Evolutionary conservation across 2,329 filamentous ascomycete genomes (phyloP), one percentile per base, ranked within the genome.

Genomic region (Trichoderma simmonsii): DNA sequence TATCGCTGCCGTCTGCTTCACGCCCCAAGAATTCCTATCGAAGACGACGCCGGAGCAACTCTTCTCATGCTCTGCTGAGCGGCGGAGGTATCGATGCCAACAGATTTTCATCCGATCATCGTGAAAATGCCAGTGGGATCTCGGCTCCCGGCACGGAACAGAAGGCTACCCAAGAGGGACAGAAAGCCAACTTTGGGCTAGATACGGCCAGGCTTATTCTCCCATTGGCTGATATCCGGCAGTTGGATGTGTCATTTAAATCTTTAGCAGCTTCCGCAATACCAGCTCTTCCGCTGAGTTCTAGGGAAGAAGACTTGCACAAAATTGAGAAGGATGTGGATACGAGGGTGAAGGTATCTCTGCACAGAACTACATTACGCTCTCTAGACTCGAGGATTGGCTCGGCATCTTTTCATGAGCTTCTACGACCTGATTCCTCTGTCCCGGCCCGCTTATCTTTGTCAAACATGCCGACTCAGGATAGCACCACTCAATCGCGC

Each of bases 21-120:
- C 73, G 63, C 12, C 73, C 75, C 18, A 76, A 72, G 51, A 79
- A 75, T n/a, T 75, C 76, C 18, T 71, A 78, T 26, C 79, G 80
- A 62, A 80, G 79, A 5, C 77, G 75, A 11, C 75, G 77, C 61
- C 76, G 76, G 61, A 75, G 75, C 64, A 60, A 43, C 32, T 54
- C 61, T 24, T 54, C 67, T 8, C 57, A 24, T 18, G 21, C 24
- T 26, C 54, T 30, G 21, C 15, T 51, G 26, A 26, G 39, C 57
- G 61, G 56, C 14, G 28, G 32, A 21, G 67, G 43, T 2, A 7
- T 63, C 51, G 63, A 70, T n/a, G 11, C 34, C 4, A 70, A 65
- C 14, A 48, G 54, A 11, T 43, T 68, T 28, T 30, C 57, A 18
- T 70, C 36, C 30, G 28, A 70, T 15, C 39, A 54, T 7, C 36